These are phyloP conservation scores for Dothideomycetes sp. DNA, from an alignment of 2,329 filamentous ascomycete species.

Conservation along the genomic window DNA sequence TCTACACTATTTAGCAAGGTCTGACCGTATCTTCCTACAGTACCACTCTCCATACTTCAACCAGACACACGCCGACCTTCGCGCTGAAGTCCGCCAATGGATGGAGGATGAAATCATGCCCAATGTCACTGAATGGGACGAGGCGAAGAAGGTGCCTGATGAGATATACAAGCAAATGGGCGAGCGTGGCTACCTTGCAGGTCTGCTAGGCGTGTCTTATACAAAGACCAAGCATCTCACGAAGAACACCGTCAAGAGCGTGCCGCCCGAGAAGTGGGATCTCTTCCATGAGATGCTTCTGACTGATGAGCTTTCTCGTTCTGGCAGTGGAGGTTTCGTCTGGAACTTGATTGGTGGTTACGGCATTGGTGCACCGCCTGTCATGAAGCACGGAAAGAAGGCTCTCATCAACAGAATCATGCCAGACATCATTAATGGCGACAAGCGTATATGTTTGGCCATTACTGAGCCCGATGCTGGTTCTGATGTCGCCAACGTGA, in stretches of 20 bases:
- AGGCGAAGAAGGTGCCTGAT: slow-evolving; percentile 79
- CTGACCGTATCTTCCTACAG: slow-evolving; percentile 32
- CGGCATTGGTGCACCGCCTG: slow-evolving; percentile 83
- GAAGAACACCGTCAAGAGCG: slow-evolving; percentile 60
- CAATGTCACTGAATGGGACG: slow-evolving; percentile 91
- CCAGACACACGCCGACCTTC: slow-evolving; percentile 81
- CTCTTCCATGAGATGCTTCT: slow-evolving; percentile 95
- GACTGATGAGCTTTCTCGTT: slow-evolving; percentile 85
- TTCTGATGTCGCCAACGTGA: slow-evolving; percentile 88
- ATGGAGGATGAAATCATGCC: slow-evolving; percentile 83
- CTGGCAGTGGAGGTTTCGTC: slow-evolving; percentile 82
- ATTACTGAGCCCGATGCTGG: slow-evolving; percentile 95
- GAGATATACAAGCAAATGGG: slow-evolving; percentile 94
- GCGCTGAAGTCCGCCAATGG: slow-evolving; percentile 86
- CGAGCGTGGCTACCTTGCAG: slow-evolving; percentile 83
- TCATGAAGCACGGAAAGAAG: slow-evolving; percentile 87
- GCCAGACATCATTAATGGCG: slow-evolving; percentile 76
- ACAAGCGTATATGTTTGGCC: slow-evolving; percentile 95
- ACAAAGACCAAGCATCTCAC: slow-evolving; percentile 55
- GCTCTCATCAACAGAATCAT: slow-evolving; percentile 75
- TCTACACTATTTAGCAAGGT: not conserved
- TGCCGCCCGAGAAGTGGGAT: slow-evolving; percentile 85
- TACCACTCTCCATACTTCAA: slow-evolving; percentile 97
- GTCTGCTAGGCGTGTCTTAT: slow-evolving; percentile 75
- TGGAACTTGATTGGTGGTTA: slow-evolving; percentile 98